Percentiles rank a stretch among this genome's conserved stretches.
phyloP scores from a whole-genome alignment of 805 yeast genomes.

The Blastobotrys parvus region DNA sequence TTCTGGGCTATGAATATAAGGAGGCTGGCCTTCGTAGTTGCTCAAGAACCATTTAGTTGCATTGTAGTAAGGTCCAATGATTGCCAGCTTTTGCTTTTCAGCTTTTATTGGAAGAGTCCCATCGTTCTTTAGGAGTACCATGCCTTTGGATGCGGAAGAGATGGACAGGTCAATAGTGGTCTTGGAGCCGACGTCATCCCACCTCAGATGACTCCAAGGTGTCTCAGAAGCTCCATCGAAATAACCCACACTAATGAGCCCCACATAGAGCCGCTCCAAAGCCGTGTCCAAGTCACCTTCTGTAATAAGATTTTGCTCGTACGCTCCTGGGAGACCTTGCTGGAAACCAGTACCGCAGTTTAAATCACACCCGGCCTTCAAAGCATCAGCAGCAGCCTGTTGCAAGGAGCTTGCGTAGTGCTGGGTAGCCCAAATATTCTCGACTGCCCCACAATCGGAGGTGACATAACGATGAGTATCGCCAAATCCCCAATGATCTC shows the following conservation, averaged over 20 bases:
- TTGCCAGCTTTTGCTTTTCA: slow-evolving; percentile 5
- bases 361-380: slow-evolving; percentile 10
- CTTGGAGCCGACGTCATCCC: slow-evolving; percentile 6
- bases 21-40: slow-evolving; percentile 9
- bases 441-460: slow-evolving; percentile 10
- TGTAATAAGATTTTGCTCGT: slow-evolving; percentile 4
- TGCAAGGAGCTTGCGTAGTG: slow-evolving; percentile 3
- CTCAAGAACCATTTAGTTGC: slow-evolving; percentile 8
- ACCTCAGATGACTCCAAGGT: slow-evolving; percentile 5
- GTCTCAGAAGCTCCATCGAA: slow-evolving; percentile 6
- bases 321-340: slow-evolving; percentile 3
- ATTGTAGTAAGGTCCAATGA: slow-evolving; percentile 11
- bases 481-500: slow-evolving; percentile 7
- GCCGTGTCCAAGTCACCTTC: slow-evolving; percentile 5
- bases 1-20: slow-evolving; percentile 7
- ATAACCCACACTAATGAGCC: slow-evolving; percentile 8
- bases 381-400: slow-evolving; percentile 10
- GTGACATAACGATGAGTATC: slow-evolving; percentile 6
- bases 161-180: slow-evolving; percentile 6
- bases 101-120: slow-evolving; percentile 7
- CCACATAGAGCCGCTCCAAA: slow-evolving; percentile 7
- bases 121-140: slow-evolving; percentile 10
- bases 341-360: slow-evolving; percentile 7
- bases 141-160: slow-evolving; percentile 9
- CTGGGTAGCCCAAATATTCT: slow-evolving; percentile 8